Evolutionary conservation across 2,329 filamentous ascomycete genomes (phyloP), one percentile per base, ranked within the genome.

Genomic region (Plectosphaerella sp.): DNA sequence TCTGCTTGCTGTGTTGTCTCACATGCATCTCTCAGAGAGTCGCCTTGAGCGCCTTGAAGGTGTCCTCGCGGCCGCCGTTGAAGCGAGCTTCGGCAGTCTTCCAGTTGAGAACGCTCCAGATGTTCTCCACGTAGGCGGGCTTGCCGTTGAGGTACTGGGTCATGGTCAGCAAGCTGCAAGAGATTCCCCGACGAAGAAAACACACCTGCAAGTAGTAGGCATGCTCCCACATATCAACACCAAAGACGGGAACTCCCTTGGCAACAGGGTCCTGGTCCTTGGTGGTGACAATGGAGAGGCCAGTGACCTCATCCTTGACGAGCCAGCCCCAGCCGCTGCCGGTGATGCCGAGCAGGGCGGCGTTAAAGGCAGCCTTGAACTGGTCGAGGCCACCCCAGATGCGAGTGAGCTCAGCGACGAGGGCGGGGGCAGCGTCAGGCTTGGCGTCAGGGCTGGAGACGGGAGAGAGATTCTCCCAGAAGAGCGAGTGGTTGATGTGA

Each of bases 141-240:
- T 91, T 90, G 54, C 84, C 83, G 61, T 91, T 91, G 53, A 87
- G 74, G 61, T 91, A 92, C 81, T 89, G 76, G 42, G 82, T 69
- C 50, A 14, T 56, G 54, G 54, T 61, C 33, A 55, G 50, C 3
- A 20, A 24, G n/a, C 16, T 4, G 15, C 18, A 37, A 50, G 8
- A 9, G 35, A 20, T 49, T 11, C 11, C 35, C 35, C 15, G 35
- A 10, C 24, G 18, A 42, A 37, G 14, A 33, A 33, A 16, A 33
- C 3, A 2, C 55, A 86, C 83, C 77, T 90, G 89, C 16, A 95
- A 72, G 65, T 96, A 96, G 66, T 95, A 96, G 1, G 91, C 91
- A 73, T 96, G 91, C 73, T 96, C 91, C 91, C 90, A 95, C 83
- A 95, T 93, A 67, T 96, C 91, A 2, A 96, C 77, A 0, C 89